Evolutionary conservation across 2,329 filamentous ascomycete genomes (phyloP).

Genomic region (Paecilomyces formosus): DNA sequence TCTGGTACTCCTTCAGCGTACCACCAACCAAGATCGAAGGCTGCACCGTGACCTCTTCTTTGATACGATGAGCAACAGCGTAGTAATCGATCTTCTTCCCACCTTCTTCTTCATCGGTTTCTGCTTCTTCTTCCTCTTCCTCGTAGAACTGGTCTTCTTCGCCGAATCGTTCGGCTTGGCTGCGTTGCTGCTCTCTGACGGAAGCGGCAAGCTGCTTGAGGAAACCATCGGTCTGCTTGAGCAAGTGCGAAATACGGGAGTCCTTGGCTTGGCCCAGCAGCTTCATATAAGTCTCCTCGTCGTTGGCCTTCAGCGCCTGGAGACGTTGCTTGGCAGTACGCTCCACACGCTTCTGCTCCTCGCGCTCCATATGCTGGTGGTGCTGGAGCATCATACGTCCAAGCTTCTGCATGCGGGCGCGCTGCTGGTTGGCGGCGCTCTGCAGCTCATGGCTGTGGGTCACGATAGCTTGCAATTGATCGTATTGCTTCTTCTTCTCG

Average conservation of each 20-base stretch:
- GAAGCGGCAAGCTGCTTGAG: conserved; percentile 90
- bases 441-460: conserved; percentile 73
- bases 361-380: conserved; percentile 95
- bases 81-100: conserved; percentile 94
- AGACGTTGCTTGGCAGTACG: conserved; percentile 98
- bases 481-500: conserved; percentile 94
- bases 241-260: conserved; percentile 94
- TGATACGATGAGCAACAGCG: conserved; percentile 90
- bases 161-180: conserved; percentile 70
- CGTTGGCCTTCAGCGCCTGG: conserved; percentile 95
- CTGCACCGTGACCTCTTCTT: conserved; percentile 81
- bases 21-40: conserved; percentile 84
- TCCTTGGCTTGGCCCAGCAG: conserved; percentile 97
- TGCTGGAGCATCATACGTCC: conserved; percentile 82
- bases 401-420: conserved; percentile 72
- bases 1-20: conserved; percentile 89
- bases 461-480: conserved; percentile 82
- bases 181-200: conserved; percentile 87
- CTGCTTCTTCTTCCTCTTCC: conserved; percentile 61
- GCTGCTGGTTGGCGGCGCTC: conserved; percentile 59
- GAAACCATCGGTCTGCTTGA: conserved; percentile 96
- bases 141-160: conserved; percentile 49
- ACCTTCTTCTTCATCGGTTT: conserved; percentile 59
- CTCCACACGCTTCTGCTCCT: conserved; percentile 97
- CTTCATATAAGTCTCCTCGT: conserved; percentile 98